These are phyloP conservation scores for Aspergillus panamensis DNA, from an alignment of 495 filamentous ascomycete species.

Conservation along the genomic window DNA sequence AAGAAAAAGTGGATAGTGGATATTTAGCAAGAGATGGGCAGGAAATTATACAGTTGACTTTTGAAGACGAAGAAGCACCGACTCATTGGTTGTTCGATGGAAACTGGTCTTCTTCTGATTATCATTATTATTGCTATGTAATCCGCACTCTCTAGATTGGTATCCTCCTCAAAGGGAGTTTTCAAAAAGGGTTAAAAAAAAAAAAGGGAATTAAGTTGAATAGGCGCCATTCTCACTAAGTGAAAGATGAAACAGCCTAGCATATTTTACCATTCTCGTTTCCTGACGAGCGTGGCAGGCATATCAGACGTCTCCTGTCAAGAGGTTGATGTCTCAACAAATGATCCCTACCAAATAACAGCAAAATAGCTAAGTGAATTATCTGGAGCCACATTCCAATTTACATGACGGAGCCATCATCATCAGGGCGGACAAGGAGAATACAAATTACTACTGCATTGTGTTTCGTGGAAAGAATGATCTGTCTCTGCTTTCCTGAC, in stretches of 20 bases:
- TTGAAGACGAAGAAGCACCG: too few relatives aligned
- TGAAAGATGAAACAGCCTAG: slow-evolving; percentile 14
- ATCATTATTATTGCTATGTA: neutral
- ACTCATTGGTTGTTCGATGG: too few relatives aligned
- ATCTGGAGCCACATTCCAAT: neutral
- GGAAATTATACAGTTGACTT: too few relatives aligned
- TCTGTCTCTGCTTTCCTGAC: neutral
- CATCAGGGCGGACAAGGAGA: neutral
- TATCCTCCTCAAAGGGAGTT: neutral
- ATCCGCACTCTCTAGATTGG: neutral
- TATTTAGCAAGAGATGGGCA: neutral
- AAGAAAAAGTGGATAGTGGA: slow-evolving; percentile 11
- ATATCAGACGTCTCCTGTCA: slow-evolving; percentile 3
- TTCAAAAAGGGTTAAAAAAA: too few relatives aligned
- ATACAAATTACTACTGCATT: neutral
- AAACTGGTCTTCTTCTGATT: neutral
- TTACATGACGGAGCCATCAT: neutral
- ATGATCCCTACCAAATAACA: neutral
- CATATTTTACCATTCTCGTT: slow-evolving; percentile 4
- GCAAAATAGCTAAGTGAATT: slow-evolving; percentile 1
- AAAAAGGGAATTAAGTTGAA: neutral
- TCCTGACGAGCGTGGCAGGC: neutral
- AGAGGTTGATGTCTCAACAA: neutral
- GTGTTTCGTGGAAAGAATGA: slow-evolving; percentile 1
- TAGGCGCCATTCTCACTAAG: slow-evolving; percentile 1